Base-by-base conservation (phyloP, 2,329 filamentous ascomycete species). In the Pseudogymnoascus sp. region DNA sequence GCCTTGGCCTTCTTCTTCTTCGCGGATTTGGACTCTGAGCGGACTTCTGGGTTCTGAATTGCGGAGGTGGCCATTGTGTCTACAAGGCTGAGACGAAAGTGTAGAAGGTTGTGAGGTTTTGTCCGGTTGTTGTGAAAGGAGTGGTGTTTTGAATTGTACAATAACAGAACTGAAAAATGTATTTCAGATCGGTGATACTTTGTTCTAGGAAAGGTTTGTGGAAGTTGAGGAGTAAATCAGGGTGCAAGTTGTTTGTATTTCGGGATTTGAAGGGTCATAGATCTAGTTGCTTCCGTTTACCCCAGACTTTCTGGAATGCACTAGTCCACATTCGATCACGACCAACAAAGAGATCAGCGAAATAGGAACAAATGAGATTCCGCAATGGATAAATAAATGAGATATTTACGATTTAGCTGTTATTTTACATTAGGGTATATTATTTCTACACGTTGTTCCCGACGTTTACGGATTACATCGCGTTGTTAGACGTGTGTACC, bases 1-100 rank as follows among this genome's bases (percentile, higher is more conserved):
- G 74, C 74, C 78, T 81, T 84, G 67, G 80, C 73, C 80, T 85
- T 85, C 82, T 89, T 89, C 81, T 87, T 89, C 78, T 82, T 85
- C 67, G 84, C 80, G 65, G 83, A 80, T 78, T 89, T 89, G 69
- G 86, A 80, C 68, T 89, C 84, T 69, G 81, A 74, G 71, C 82
- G 80, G 67, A 80, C 77, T 69, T 83, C 79, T 68, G 87, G 81
- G 77, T 88, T 88, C 74, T 85, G 82, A 70, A 84, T 80, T 67
- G 82, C 75, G 68, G 85, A 73, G 62, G 85, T 80, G 75, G 90
- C 82, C 89, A 92, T 89, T 67, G 69, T 72, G 69, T 14, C 60
- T 44, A 44, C 60, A 50, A 63, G 61, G 42, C 44, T 59, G 63
- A 62, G 53, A 33, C 21, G 31, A 25, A 61, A 37, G 12, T 16